These are phyloP conservation scores for Discostella stelligeroides DNA, from an alignment of 108 stramenopile species.

Conservation along the genomic window DNA sequence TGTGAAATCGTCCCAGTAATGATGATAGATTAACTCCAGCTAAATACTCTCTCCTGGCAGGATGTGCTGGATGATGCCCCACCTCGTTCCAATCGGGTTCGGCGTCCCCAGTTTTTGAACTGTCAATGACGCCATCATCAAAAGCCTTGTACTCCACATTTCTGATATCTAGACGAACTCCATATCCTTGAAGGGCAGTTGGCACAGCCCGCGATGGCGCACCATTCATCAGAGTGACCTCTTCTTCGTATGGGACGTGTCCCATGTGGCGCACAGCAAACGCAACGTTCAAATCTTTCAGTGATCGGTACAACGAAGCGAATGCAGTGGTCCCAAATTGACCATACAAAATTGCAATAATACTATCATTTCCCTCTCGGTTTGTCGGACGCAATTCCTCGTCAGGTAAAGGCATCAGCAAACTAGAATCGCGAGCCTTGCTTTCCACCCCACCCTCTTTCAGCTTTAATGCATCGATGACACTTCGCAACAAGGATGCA, in stretches of 20 bases:
- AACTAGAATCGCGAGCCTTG: slow-evolving; percentile 9
- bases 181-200: slow-evolving; percentile 81
- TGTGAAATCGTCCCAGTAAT: slow-evolving; percentile 23
- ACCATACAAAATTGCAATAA: slow-evolving; percentile 72
- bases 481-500: slow-evolving; percentile 24
- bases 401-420: slow-evolving; percentile 34
- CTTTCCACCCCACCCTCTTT: not conserved
- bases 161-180: slow-evolving; percentile 86
- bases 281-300: slow-evolving; percentile 36
- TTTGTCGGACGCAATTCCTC: slow-evolving; percentile 33
- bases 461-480: slow-evolving; percentile 23
- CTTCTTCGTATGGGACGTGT: slow-evolving; percentile 56
- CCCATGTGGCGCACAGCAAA: slow-evolving; percentile 84
- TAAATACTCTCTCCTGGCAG: slow-evolving; percentile 48
- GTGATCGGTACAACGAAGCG: slow-evolving; percentile 53
- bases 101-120: slow-evolving; percentile 21
- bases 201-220: slow-evolving; percentile 20
- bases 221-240: slow-evolving; percentile 13
- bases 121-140: slow-evolving; percentile 58
- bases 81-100: slow-evolving; percentile 47
- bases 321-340: slow-evolving; percentile 67
- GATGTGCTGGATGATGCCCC: slow-evolving; percentile 33
- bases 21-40: slow-evolving; percentile 44
- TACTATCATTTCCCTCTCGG: slow-evolving; percentile 12
- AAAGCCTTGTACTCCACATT: slow-evolving; percentile 90